Evolutionary conservation across 2,329 filamentous ascomycete species (phyloP).

Genomic region (Nigrospora osmanthi): DNA sequence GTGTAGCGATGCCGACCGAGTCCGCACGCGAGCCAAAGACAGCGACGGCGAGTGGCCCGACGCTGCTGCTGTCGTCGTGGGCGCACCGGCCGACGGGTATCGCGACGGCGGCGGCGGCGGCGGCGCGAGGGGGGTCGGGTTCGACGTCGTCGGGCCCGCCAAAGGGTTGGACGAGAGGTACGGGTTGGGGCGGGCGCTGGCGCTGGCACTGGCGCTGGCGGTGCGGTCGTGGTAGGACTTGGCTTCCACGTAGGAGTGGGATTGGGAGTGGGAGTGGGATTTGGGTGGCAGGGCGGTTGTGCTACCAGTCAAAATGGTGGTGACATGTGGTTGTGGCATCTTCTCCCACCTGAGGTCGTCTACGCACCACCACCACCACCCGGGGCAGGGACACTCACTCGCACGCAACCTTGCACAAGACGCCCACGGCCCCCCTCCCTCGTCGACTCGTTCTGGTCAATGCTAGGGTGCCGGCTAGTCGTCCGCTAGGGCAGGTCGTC

Average conservation of each 20-base stretch:
- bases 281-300: background rate
- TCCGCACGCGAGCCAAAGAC: too few species aligned
- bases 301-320: constrained; percentile 4
- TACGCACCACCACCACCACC: too few species aligned
- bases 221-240: background rate
- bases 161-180: background rate
- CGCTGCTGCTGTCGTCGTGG: too few species aligned
- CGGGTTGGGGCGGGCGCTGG: background rate
- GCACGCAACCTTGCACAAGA: too few species aligned
- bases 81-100: too few species aligned
- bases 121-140: background rate
- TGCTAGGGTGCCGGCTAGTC: too few species aligned
- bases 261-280: constrained; percentile 5
- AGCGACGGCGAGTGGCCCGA: too few species aligned
- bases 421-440: too few species aligned
- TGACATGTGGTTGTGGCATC: constrained; percentile 8
- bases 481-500: too few species aligned
- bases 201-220: background rate
- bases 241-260: background rate
- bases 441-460: too few species aligned
- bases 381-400: too few species aligned
- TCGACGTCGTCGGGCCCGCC: background rate
- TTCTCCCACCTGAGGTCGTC: constrained; percentile 1
- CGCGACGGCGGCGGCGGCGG: background rate
- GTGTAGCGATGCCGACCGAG: too few species aligned